These are phyloP conservation scores for Hemileccinum rubropunctum DNA, from an alignment of 768 basidiomycete species.

Conservation along the genomic window DNA sequence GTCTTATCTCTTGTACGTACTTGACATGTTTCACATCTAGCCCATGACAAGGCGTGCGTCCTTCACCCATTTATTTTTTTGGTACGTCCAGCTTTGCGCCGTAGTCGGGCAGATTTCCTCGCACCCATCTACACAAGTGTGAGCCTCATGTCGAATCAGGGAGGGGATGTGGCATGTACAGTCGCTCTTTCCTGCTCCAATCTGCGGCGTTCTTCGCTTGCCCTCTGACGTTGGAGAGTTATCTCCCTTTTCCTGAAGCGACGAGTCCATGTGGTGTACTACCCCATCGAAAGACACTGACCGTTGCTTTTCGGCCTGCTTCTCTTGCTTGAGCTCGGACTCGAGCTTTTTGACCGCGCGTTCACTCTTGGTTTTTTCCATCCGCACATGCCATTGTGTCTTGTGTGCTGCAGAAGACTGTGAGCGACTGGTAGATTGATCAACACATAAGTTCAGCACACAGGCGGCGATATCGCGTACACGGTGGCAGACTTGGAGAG, in stretches of 20 bases:
- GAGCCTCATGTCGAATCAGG: not conserved
- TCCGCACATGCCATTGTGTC: slow-evolving; percentile 68
- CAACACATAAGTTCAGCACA: slow-evolving; percentile 1
- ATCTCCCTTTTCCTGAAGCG: slow-evolving; percentile 57
- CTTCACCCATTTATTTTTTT: slow-evolving; percentile 78
- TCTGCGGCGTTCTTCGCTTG: slow-evolving; percentile 68
- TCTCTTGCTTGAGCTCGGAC: slow-evolving; percentile 73
- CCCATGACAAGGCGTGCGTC: no score
- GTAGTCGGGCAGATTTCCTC: slow-evolving; percentile 68
- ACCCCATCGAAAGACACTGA: slow-evolving; percentile 22
- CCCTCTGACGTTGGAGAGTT: slow-evolving; percentile 67
- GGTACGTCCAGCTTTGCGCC: slow-evolving; percentile 68
- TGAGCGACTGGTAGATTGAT: slow-evolving; percentile 50
- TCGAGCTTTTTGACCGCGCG: slow-evolving; percentile 73
- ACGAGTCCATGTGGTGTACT: slow-evolving; percentile 1
- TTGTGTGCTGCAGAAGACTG: slow-evolving; percentile 64
- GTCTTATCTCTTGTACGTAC: not conserved
- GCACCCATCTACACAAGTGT: slow-evolving; percentile 65
- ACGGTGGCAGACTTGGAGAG: slow-evolving; percentile 45
- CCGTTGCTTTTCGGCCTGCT: slow-evolving; percentile 64
- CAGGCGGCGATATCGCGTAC: slow-evolving; percentile 33
- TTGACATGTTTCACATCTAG: slow-evolving; percentile 10
- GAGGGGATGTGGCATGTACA: slow-evolving; percentile 5
- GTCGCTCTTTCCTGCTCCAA: slow-evolving; percentile 40
- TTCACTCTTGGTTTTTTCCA: slow-evolving; percentile 63